phyloP scores from a whole-genome alignment of 306 rosid species.

The Astragalus glycyphyllos region DNA sequence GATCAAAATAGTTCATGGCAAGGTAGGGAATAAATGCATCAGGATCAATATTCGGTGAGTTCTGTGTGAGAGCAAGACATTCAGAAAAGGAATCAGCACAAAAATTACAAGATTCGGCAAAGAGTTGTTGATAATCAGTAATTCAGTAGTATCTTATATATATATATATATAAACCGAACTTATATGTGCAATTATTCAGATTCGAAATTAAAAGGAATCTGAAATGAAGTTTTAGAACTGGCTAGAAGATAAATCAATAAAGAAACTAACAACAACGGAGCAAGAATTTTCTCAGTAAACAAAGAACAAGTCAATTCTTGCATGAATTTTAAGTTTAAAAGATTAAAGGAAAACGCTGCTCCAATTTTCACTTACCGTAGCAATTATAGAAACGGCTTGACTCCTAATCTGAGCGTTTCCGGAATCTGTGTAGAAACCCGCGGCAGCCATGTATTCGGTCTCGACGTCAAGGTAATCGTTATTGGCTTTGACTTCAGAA shows the following conservation, averaged over 20 bases:
- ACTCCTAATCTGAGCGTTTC: not conserved
- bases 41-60: not conserved
- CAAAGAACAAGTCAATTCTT: too few species aligned
- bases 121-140: too few species aligned
- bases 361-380: not conserved
- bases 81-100: not conserved
- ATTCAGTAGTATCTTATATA: too few species aligned
- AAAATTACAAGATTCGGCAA: not conserved
- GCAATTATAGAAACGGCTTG: slow-evolving; percentile 7
- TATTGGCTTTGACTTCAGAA: not conserved
- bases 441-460: not conserved
- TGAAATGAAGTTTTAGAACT: too few species aligned
- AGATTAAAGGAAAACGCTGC: not conserved
- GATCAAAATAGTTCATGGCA: slow-evolving; percentile 41
- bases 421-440: not conserved
- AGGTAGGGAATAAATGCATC: slow-evolving; percentile 34
- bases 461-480: not conserved
- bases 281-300: too few species aligned
- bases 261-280: not conserved
- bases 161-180: too few species aligned
- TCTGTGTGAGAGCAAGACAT: slow-evolving; percentile 4
- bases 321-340: not conserved
- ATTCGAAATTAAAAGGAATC: too few species aligned
- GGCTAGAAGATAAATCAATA: not conserved
- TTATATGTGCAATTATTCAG: too few species aligned